phyloP scores from a whole-genome alignment of 352 stramenopile species.

The Plasmopara muralis region DNA sequence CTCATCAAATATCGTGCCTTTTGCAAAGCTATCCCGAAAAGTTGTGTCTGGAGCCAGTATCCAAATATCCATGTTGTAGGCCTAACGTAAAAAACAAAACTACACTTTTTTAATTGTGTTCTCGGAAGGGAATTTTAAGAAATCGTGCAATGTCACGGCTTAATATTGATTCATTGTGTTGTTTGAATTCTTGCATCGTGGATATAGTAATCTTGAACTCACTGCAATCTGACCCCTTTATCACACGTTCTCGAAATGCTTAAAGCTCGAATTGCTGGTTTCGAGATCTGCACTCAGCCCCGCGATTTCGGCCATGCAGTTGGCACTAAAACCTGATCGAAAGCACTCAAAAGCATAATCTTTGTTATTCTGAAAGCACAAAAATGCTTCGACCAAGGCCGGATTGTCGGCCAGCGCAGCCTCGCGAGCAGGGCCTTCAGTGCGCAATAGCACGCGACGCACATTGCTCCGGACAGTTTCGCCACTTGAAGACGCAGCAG shows the following conservation, averaged over 20 bases:
- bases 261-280: constrained; percentile 38
- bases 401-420: constrained; percentile 38
- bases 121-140: no score
- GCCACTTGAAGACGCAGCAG: constrained; percentile 53
- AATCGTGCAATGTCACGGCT: no score
- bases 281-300: constrained; percentile 28
- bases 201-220: no score
- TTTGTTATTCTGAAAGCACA: constrained; percentile 83
- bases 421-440: constrained; percentile 38
- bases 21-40: no score
- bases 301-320: constrained; percentile 17
- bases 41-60: no score
- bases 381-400: constrained; percentile 57
- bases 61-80: no score
- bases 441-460: constrained; percentile 49
- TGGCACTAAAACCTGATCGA: constrained; percentile 32
- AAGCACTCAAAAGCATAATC: constrained; percentile 72
- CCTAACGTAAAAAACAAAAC: no score
- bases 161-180: no score
- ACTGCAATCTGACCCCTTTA: constrained; percentile 4
- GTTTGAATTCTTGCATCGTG: no score
- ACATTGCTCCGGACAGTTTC: constrained; percentile 44
- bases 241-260: constrained; percentile 70
- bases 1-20: no score
- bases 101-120: no score